A percentile compares a stretch with the other conserved stretches of the same genome.
These are phyloP conservation scores for Cercospora janseana DNA, from an alignment of 2,329 filamentous ascomycete species.

Conservation along the genomic window DNA sequence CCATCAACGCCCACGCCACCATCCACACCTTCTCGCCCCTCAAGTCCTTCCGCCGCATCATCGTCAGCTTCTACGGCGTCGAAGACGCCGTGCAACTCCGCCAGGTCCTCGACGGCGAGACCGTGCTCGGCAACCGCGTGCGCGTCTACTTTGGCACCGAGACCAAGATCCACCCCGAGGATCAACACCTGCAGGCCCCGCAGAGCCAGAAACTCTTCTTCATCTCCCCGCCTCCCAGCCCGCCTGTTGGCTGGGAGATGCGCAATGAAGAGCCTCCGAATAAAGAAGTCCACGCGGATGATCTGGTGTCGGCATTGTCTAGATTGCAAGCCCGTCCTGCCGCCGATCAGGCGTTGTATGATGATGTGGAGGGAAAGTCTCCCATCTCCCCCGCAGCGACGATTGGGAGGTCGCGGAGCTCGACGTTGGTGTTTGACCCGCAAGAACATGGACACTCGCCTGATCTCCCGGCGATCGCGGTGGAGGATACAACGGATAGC, in stretches of 20 bases:
- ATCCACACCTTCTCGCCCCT: slow-evolving; percentile 77
- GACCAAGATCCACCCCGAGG: slow-evolving; percentile 47
- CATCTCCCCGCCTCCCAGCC: slow-evolving; percentile 62
- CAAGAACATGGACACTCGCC: slow-evolving; percentile 61
- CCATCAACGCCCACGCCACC: slow-evolving; percentile 66
- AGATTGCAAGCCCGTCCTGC: slow-evolving; percentile 48
- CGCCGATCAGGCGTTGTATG: slow-evolving; percentile 34
- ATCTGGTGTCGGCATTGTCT: slow-evolving; percentile 57
- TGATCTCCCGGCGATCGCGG: slow-evolving; percentile 60
- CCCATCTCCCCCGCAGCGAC: slow-evolving; percentile 33
- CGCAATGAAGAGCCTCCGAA: slow-evolving; percentile 63
- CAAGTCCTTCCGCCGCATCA: slow-evolving; percentile 77
- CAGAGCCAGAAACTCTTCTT: slow-evolving; percentile 64
- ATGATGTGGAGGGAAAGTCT: slow-evolving; percentile 25
- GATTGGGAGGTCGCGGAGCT: slow-evolving; percentile 46
- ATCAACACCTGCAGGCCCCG: slow-evolving; percentile 54
- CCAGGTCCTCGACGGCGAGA: slow-evolving; percentile 70
- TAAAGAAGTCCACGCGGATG: slow-evolving; percentile 62
- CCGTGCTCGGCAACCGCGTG: slow-evolving; percentile 66
- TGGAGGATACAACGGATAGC: slow-evolving; percentile 58
- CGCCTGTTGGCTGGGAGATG: slow-evolving; percentile 65
- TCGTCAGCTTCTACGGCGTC: slow-evolving; percentile 72
- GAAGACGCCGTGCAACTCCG: slow-evolving; percentile 70
- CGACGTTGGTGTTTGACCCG: slow-evolving; percentile 61
- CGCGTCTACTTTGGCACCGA: slow-evolving; percentile 62